Evolutionary conservation across 1,284 basidiomycete genomes (phyloP).

Genomic region (Tilletia horrida): DNA sequence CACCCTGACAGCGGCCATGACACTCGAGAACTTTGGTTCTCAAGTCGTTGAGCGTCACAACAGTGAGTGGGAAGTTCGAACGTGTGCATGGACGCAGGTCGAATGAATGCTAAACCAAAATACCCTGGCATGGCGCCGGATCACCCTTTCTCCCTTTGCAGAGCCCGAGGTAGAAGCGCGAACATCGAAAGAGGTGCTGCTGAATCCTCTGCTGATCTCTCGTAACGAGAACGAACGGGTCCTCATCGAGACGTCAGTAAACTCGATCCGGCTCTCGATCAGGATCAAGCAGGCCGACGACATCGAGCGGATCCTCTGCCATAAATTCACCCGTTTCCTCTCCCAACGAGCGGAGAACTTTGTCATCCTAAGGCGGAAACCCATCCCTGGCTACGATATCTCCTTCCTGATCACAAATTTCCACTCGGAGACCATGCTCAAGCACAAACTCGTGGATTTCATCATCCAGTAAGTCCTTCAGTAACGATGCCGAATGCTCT

Average conservation of each 20-base stretch:
- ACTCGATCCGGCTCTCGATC: conserved; percentile 92
- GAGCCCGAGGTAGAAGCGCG: conserved; percentile 65
- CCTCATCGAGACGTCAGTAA: conserved; percentile 92
- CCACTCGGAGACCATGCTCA: conserved; percentile 94
- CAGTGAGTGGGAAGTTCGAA: no score
- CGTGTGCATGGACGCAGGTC: no score
- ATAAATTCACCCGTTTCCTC: conserved; percentile 99
- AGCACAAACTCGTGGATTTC: conserved; percentile 99
- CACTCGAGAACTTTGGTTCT: conserved; percentile 93
- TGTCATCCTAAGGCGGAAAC: conserved; percentile 88
- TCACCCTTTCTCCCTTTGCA: conserved; percentile 37
- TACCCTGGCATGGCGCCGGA: no score
- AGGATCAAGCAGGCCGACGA: conserved; percentile 99
- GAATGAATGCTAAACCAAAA: neutral
- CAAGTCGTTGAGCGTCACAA: conserved; percentile 98
- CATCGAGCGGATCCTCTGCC: conserved; percentile 92
- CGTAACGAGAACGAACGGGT: conserved; percentile 96
- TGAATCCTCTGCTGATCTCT: conserved; percentile 87
- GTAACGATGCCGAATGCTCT: no score
- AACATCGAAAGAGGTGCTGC: conserved; percentile 66
- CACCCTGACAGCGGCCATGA: conserved; percentile 93
- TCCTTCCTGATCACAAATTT: conserved; percentile 97
- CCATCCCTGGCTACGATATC: conserved; percentile 90
- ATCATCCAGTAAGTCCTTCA: conserved; percentile 90
- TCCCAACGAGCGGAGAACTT: conserved; percentile 98